Evolutionary conservation across 2,329 filamentous ascomycete genomes (phyloP), one percentile per base, ranked within the genome.

Genomic region (Talaromyces marneffei): DNA sequence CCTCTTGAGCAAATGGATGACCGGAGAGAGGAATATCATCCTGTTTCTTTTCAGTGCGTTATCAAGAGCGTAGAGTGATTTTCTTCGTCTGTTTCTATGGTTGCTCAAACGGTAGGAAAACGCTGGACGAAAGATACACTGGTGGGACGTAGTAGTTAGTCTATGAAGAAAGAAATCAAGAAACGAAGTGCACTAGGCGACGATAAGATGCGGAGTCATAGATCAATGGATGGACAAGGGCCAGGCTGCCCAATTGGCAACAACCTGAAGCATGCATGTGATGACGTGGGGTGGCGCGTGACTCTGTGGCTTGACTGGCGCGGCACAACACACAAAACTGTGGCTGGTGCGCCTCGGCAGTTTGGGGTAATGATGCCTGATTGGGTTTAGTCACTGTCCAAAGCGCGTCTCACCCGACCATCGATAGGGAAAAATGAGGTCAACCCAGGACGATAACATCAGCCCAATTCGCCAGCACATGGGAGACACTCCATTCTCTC

Each of bases 251-350:
- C 48, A 56, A 57, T 40, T 35, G 50, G 29, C 57, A 42, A 44
- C 7, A 48, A 46, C 44, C n/a, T n/a, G n/a, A 29, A n/a, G 27
- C 25, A n/a, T n/a, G 53, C 60, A 59, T 63, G 61, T 56, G 61
- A 62, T 62, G 60, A 59, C 62, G 62, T 58, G 59, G 33, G 40
- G 54, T 61, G 57, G 63, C 44, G 62, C 31, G 35, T 46, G 53
- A 50, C 46, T 58, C 56, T 61, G 65, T 68, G 67, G 66, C 69
- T 65, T 67, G 70, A 68, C 74, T 69, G 8, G 39, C 72, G 70
- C 71, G 31, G 31, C 20, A 18, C n/a, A 27, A 59, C 50, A 46
- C 60, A 39, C 55, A 31, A 59, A 23, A 42, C 65, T 63, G 69
- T 59, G 64, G 69, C 68, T 67, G 50, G 18, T 25, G 46, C 62